Percentiles rank a stretch among this genome's conserved stretches.
Evolutionary conservation across 169 alveolate species (phyloP).

Genomic region (Plasmodium gaboni): DNA sequence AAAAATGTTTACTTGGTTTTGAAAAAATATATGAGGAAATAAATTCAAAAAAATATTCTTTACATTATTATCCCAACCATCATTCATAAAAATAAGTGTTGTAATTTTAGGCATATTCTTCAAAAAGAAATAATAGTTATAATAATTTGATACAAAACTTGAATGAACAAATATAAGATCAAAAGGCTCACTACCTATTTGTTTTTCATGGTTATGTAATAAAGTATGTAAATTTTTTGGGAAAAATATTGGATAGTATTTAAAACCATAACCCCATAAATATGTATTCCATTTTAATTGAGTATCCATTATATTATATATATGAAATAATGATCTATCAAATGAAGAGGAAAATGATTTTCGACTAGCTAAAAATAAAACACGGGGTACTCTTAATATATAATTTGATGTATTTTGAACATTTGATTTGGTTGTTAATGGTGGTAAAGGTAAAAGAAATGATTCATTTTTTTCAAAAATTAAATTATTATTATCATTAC

Average conservation of each 20-base stretch:
- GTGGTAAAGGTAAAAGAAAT: constrained; percentile 64
- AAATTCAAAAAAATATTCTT: constrained; percentile 51
- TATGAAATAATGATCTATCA: constrained; percentile 47
- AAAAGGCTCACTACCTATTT: constrained; percentile 67
- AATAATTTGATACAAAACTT: constrained; percentile 66
- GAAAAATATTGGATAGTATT: constrained; percentile 58
- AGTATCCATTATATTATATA: constrained; percentile 57
- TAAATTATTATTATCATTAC: not conserved
- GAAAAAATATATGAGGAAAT: constrained; percentile 72
- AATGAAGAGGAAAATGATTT: constrained; percentile 54
- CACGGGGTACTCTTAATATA: constrained; percentile 70
- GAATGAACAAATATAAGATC: constrained; percentile 64
- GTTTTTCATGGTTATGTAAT: constrained; percentile 44
- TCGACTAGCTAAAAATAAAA: constrained; percentile 55
- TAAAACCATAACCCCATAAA: constrained; percentile 75
- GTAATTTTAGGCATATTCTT: constrained; percentile 67
- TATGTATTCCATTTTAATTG: constrained; percentile 70
- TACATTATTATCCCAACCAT: constrained; percentile 74
- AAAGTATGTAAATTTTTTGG: constrained; percentile 57
- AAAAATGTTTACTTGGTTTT: constrained; percentile 70
- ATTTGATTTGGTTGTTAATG: constrained; percentile 36
- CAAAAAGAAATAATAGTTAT: constrained; percentile 64
- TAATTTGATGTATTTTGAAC: constrained; percentile 40
- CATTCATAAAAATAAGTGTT: constrained; percentile 43
- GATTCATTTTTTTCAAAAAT: constrained; percentile 21